phyloP scores from a whole-genome alignment of 176 grass and related monocot species.

The Carex myosuroides region DNA sequence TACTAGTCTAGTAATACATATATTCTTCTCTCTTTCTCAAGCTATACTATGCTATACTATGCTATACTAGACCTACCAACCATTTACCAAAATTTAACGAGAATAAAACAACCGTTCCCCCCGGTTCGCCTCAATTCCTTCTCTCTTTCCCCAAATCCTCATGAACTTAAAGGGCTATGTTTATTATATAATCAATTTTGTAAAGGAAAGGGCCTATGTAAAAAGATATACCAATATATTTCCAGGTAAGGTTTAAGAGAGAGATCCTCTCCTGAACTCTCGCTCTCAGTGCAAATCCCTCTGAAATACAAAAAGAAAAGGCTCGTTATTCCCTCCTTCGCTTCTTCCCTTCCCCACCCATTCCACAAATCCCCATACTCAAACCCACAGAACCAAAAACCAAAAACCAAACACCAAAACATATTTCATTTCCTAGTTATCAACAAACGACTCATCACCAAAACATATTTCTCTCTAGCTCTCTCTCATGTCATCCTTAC shows the following conservation, averaged over 20 bases:
- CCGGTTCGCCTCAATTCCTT: not conserved
- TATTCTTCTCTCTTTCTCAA: not conserved
- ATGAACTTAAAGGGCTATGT: not conserved
- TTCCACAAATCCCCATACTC: not conserved
- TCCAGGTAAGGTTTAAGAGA: not conserved
- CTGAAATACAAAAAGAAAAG: not conserved
- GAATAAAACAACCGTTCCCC: slow-evolving; percentile 12
- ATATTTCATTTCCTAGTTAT: not conserved
- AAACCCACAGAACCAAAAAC: not conserved
- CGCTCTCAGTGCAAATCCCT: not conserved
- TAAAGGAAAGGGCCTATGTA: not conserved
- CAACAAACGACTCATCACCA: not conserved
- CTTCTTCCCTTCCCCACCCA: not conserved
- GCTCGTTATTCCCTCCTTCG: not conserved
- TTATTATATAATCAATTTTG: not conserved
- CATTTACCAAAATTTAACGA: not conserved
- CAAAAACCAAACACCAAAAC: not conserved
- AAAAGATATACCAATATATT: not conserved
- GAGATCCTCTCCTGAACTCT: not conserved
- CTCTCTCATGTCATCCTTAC: slow-evolving; percentile 25
- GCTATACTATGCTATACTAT: too few relatives aligned
- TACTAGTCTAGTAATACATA: not conserved
- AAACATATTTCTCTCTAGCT: not conserved
- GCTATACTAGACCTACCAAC: not conserved
- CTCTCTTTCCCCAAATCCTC: slow-evolving; percentile 1